A percentile compares a stretch with the other conserved stretches of the same genome.
phyloP scores from a whole-genome alignment of 441 rosid species.

The Biscutella laevigata region DNA sequence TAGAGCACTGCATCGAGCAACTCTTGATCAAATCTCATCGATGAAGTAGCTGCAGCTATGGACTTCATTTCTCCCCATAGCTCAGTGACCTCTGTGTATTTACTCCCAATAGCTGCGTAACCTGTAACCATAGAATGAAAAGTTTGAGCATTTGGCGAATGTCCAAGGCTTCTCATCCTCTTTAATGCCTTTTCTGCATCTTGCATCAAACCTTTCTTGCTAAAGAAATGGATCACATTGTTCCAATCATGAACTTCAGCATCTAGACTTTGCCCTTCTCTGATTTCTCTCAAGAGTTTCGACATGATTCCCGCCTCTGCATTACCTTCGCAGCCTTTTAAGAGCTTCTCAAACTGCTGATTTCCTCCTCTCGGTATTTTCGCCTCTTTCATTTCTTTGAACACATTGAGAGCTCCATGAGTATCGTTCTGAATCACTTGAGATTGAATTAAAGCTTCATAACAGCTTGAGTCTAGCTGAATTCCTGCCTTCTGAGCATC shows the following conservation, averaged over 20 bases:
- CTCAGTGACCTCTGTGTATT: conserved; percentile 79
- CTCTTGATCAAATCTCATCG: conserved; percentile 82
- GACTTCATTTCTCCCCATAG: conserved; percentile 95
- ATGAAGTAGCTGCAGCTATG: conserved; percentile 49
- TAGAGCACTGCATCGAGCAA: conserved; percentile 78
- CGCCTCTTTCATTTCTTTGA: conserved; percentile 69
- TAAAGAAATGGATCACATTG: conserved; percentile 75
- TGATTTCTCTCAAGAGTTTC: conserved; percentile 70
- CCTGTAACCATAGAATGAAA: conserved; percentile 92
- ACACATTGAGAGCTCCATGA: conserved; percentile 59
- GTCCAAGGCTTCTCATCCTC: conserved; percentile 79
- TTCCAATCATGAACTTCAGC: conserved; percentile 82
- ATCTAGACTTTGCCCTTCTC: conserved; percentile 63
- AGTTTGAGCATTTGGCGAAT: conserved; percentile 77
- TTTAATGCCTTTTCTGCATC: conserved; percentile 85
- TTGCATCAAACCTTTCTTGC: conserved; percentile 79
- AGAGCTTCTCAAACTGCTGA: conserved; percentile 55
- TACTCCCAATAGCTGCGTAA: conserved; percentile 78
- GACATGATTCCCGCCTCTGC: conserved; percentile 64
- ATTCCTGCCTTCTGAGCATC: conserved; percentile 84
- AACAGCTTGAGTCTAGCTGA: conserved; percentile 74
- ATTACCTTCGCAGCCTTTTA: conserved; percentile 49
- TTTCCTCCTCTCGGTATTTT: conserved; percentile 49
- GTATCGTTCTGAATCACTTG: conserved; percentile 52
- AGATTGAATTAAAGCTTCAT: conserved; percentile 55